Percentiles rank a stretch among this genome's conserved stretches.
These are phyloP conservation scores for Neurospora sp. DNA, from an alignment of 495 filamentous ascomycete genomes.

Conservation along the genomic window DNA sequence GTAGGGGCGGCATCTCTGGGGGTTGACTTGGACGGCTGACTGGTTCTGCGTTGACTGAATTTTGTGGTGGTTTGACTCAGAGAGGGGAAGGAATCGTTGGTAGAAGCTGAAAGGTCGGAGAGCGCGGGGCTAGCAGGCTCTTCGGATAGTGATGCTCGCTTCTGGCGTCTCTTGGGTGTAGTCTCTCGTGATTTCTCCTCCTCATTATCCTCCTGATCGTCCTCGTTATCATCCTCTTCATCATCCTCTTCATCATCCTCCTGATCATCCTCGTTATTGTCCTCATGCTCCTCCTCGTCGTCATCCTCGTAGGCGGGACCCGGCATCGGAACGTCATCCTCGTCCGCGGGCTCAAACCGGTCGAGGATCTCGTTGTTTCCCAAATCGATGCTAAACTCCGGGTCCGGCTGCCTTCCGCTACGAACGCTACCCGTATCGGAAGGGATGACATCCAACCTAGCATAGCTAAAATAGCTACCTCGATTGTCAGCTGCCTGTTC, in stretches of 20 bases:
- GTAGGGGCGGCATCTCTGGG: slow-evolving; percentile 6
- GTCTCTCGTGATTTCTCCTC: background rate
- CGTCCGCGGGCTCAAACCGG: slow-evolving; percentile 10
- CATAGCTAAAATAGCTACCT: slow-evolving; percentile 7
- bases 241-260: background rate
- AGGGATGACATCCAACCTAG: slow-evolving; percentile 5
- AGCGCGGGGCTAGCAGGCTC: slow-evolving; percentile 5
- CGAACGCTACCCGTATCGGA: slow-evolving; percentile 25
- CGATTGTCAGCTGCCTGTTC: background rate
- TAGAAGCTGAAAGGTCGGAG: slow-evolving; percentile 5
- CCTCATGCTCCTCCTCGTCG: background rate
- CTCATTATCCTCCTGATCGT: background rate
- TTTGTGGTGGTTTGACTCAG: slow-evolving; percentile 16
- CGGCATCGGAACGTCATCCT: background rate
- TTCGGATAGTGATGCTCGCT: slow-evolving; percentile 2
- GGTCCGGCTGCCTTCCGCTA: slow-evolving; percentile 32
- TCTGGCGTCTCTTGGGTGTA: background rate
- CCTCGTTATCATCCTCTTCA: slow-evolving; percentile 1
- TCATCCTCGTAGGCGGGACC: background rate
- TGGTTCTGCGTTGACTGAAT: background rate
- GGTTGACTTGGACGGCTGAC: background rate
- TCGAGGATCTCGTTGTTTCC: slow-evolving; percentile 14
- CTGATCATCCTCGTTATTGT: slow-evolving; percentile 1
- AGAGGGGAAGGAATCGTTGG: slow-evolving; percentile 24
- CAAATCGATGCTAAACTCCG: slow-evolving; percentile 19